phyloP scores from a whole-genome alignment of 345 rosid species.

The Pistacia vera region DNA sequence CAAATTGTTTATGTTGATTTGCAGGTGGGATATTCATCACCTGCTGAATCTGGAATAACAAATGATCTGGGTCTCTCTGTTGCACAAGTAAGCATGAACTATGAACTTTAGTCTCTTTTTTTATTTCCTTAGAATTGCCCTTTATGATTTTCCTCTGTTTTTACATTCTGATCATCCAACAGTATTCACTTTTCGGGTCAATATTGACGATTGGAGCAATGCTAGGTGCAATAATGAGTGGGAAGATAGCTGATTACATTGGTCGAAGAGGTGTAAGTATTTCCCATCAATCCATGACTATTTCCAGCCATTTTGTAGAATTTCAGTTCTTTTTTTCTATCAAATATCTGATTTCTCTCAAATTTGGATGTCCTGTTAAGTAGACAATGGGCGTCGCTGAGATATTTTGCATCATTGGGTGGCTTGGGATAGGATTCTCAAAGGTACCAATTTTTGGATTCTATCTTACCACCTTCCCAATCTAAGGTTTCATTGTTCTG shows the following conservation, averaged over 20 bases:
- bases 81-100: slow-evolving; percentile 46
- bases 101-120: neutral
- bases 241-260: slow-evolving; percentile 60
- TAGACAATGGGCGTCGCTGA: slow-evolving; percentile 78
- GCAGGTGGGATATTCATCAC: slow-evolving; percentile 89
- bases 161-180: slow-evolving; percentile 20
- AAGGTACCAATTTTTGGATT: slow-evolving; percentile 37
- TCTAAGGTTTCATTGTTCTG: neutral
- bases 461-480: too few species aligned
- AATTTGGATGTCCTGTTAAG: slow-evolving; percentile 4
- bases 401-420: slow-evolving; percentile 63
- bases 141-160: neutral
- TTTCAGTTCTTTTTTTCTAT: neutral
- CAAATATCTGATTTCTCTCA: slow-evolving; percentile 1
- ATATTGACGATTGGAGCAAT: slow-evolving; percentile 79
- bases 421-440: slow-evolving; percentile 59
- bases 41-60: slow-evolving; percentile 78
- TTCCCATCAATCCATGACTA: neutral
- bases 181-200: slow-evolving; percentile 85
- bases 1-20: slow-evolving; percentile 15
- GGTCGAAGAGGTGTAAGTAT: slow-evolving; percentile 71
- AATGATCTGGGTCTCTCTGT: slow-evolving; percentile 61
- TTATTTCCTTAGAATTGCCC: neutral
- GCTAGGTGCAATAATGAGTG: slow-evolving; percentile 79
- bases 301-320: neutral